Percentiles rank a stretch among this genome's conserved stretches.
Conservation (phyloP, 2,329 filamentous ascomycete species). For the Fusarium luffae region DNA sequence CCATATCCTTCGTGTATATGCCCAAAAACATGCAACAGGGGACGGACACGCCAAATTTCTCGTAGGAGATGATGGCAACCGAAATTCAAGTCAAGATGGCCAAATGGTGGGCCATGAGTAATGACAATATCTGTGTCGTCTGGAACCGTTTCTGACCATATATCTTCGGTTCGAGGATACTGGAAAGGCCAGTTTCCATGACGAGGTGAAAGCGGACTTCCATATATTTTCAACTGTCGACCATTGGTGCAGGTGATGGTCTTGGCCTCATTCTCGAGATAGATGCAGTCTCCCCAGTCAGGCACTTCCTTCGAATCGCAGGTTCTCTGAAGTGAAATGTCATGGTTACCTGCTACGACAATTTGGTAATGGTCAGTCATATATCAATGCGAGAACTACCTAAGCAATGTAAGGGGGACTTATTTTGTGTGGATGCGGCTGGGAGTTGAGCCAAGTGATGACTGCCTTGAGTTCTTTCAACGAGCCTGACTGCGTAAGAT, state of each 20-base stretch:
- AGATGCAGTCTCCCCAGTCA: constrained; percentile 43
- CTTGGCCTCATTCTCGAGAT: constrained; percentile 39
- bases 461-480: constrained; percentile 53
- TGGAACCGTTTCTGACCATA: constrained; percentile 44
- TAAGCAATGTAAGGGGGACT: not conserved
- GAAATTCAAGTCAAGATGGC: constrained; percentile 51
- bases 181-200: constrained; percentile 57
- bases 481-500: constrained; percentile 59
- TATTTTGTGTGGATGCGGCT: constrained; percentile 55
- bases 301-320: constrained; percentile 8
- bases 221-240: constrained; percentile 44
- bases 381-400: not conserved
- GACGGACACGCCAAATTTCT: constrained; percentile 65
- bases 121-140: constrained; percentile 51
- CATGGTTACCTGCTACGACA: constrained; percentile 60
- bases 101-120: constrained; percentile 53
- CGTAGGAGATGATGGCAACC: constrained; percentile 52
- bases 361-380: constrained; percentile 38
- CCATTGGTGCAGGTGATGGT: constrained; percentile 42
- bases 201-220: constrained; percentile 49
- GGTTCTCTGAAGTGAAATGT: constrained; percentile 48
- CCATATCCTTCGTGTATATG: constrained; percentile 71
- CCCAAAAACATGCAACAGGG: constrained; percentile 71
- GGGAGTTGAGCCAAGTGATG: constrained; percentile 55
- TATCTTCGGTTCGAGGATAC: constrained; percentile 48